Evolutionary conservation across 106 monocot genomes (phyloP), one percentile per base, ranked within the genome.

Genomic region (Iris macrosiphon): DNA sequence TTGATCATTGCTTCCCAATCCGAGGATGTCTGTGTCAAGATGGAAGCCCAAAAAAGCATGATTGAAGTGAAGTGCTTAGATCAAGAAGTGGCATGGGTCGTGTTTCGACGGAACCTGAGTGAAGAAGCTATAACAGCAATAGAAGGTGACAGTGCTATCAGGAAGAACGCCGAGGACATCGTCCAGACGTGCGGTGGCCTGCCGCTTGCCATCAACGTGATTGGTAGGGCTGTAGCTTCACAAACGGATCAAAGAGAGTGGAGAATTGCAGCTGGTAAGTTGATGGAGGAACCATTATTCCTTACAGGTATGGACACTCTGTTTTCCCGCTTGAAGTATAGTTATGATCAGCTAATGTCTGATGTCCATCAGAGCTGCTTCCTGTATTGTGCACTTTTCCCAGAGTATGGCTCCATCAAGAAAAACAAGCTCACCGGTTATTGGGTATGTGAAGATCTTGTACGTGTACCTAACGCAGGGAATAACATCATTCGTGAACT

Each of bases 391-490:
- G 31, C 51, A 1, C 22, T 72, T 20, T 72, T 59, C 41, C 59
- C 72, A 0, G 59, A 52, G 14, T 23, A 59, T 7, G 25, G 32
- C 28, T 54, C 44, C 19, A 65, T 72, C 31, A 31, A 18, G 29
- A 65, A 43, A 33, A 22, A 72, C 0, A 49, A 23, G 28, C 64
- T 72, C 25, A 19, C 44, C 31, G 64, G 65, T 11, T 72, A 65
- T 6, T 72, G 65, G 49, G 27, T 72, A 16, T 64, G 56, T 4
- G 72, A 72, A 45, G 72, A 49, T n/a, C 20, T 72, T 41, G 46
- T 72, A 51, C 21, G 31, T 31, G 16, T 66, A 4, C 60, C 66
- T 19, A 60, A 60, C 42, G 52, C 52, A 43, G 73, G 66, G 0
- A 59, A 52, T 22, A 33, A 60, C 30, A 43, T 43, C 31, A 51